Evolutionary conservation across 1,139 yeast species (phyloP).

Genomic region (Ashbya aceris): DNA sequence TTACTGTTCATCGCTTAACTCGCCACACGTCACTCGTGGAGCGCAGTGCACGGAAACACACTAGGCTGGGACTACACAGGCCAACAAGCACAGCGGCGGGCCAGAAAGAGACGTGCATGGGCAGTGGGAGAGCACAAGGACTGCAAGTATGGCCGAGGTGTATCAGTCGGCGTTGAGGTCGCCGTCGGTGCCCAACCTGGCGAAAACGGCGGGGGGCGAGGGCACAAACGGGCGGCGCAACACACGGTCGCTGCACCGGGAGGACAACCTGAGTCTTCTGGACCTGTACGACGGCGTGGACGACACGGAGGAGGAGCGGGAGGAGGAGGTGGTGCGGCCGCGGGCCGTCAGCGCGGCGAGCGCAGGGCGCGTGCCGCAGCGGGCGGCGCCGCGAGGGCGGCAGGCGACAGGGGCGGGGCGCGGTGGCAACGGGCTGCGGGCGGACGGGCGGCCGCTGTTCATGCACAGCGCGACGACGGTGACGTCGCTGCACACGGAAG

Average conservation of each 20-base stretch:
- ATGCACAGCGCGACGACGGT: conserved; percentile 2
- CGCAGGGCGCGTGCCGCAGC: no score
- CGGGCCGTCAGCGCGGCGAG: no score
- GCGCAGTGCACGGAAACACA: no score
- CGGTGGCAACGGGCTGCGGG: no score
- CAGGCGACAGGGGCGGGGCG: no score
- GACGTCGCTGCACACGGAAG: background rate
- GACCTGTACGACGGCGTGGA: conserved; percentile 7
- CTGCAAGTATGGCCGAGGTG: conserved; percentile 2
- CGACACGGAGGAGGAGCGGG: conserved; percentile 6
- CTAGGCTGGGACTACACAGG: no score
- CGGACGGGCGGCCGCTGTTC: background rate
- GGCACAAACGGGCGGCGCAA: conserved; percentile 4
- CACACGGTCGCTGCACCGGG: conserved; percentile 4
- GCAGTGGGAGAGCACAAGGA: conserved; percentile 1
- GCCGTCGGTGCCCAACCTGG: conserved; percentile 26
- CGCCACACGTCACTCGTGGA: no score
- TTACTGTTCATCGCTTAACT: no score
- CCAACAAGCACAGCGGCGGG: no score
- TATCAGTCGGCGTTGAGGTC: conserved; percentile 13
- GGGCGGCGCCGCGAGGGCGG: no score
- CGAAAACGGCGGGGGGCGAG: conserved; percentile 6
- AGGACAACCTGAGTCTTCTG: conserved; percentile 7
- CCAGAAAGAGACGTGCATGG: background rate
- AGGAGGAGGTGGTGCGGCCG: background rate